Conservation (phyloP, 768 basidiomycete species). For the Hydnomerulius pinastri region DNA sequence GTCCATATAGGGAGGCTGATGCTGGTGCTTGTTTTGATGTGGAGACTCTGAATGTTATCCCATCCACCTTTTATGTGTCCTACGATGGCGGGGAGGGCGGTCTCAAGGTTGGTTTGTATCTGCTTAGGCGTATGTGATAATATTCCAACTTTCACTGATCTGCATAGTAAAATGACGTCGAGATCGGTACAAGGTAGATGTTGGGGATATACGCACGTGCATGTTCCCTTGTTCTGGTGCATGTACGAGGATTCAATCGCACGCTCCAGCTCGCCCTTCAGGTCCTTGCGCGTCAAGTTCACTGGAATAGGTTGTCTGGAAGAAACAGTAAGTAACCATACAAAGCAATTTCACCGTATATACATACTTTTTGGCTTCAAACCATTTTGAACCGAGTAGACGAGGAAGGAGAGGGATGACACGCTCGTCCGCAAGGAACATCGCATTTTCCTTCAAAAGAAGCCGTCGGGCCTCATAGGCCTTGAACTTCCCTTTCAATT, state of each 20-base stretch:
- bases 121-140: slow-evolving; percentile 74
- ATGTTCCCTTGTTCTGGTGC: slow-evolving; percentile 92
- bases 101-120: slow-evolving; percentile 74
- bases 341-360: background rate
- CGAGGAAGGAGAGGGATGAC: slow-evolving; percentile 85
- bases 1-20: slow-evolving; percentile 90
- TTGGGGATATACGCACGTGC: slow-evolving; percentile 65
- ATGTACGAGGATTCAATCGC: slow-evolving; percentile 95
- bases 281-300: slow-evolving; percentile 81
- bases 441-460: slow-evolving; percentile 83
- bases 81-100: slow-evolving; percentile 74
- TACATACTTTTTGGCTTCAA: slow-evolving; percentile 91
- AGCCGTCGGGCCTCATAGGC: slow-evolving; percentile 80
- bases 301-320: slow-evolving; percentile 93
- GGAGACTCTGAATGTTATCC: slow-evolving; percentile 87
- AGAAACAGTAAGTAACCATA: slow-evolving; percentile 2
- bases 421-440: slow-evolving; percentile 94
- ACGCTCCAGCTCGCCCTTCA: slow-evolving; percentile 90
- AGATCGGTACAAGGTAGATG: background rate
- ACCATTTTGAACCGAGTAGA: slow-evolving; percentile 87
- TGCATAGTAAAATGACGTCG: slow-evolving; percentile 27
- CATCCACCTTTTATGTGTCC: slow-evolving; percentile 76
- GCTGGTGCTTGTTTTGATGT: slow-evolving; percentile 88
- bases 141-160: slow-evolving; percentile 82
- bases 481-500: slow-evolving; percentile 93